Percentiles rank a stretch among this genome's conserved stretches.
Conservation (phyloP, 225 moss, liverwort and hornwort species). For the Physcomitrium patens region DNA sequence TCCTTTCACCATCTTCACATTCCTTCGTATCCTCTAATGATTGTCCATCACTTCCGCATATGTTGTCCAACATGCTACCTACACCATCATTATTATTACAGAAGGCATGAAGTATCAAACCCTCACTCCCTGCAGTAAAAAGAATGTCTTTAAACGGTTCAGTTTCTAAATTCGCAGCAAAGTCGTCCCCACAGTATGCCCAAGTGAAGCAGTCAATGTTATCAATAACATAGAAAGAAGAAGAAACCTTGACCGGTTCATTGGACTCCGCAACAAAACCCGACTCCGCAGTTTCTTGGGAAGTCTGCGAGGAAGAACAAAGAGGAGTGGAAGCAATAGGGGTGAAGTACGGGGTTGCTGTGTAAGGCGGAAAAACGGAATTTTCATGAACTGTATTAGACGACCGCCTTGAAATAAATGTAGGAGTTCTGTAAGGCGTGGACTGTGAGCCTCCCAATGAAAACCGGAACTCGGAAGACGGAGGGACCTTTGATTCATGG, state of each 20-base stretch:
- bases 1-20: constrained; percentile 24
- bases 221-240: constrained; percentile 59
- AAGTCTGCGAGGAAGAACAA: constrained; percentile 36
- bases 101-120: constrained; percentile 70
- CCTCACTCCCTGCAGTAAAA: constrained; percentile 61
- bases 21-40: not conserved
- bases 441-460: constrained; percentile 32
- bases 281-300: constrained; percentile 26
- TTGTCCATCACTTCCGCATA: no score
- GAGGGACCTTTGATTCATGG: constrained; percentile 25
- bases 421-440: constrained; percentile 43
- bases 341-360: constrained; percentile 66
- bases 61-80: not conserved
- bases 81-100: constrained; percentile 29
- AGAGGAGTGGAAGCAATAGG: constrained; percentile 56
- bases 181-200: constrained; percentile 75
- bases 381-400: constrained; percentile 37
- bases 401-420: constrained; percentile 43
- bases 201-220: constrained; percentile 71
- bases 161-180: constrained; percentile 58
- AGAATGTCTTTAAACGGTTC: constrained; percentile 80
- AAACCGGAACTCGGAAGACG: constrained; percentile 37
- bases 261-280: constrained; percentile 7
- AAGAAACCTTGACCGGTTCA: constrained; percentile 21
- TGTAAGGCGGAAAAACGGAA: constrained; percentile 43